Base-by-base conservation (phyloP, 2,329 filamentous ascomycete species). In the Zelopaecilomyces penicillatus region DNA sequence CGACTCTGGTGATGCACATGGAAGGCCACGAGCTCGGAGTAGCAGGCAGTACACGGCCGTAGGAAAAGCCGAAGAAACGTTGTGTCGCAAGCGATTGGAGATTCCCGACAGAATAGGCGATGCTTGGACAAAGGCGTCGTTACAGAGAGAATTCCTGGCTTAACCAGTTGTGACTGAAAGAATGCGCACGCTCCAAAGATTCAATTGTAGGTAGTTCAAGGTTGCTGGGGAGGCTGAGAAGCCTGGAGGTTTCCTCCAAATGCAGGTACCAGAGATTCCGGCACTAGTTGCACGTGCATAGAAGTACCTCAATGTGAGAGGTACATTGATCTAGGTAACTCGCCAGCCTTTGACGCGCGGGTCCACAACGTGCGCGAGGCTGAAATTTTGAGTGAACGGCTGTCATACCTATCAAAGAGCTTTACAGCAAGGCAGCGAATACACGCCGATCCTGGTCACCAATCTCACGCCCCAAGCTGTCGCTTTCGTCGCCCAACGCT, bases 361-460 rank as follows among this genome's bases (percentile, higher is more conserved):
- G 46, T 46, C 50, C 32, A n/a, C 26, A 41, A 31, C 37, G 37
- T 26, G 38, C 38, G 49, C 49, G 50, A 53, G 52, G 52, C 50
- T 54, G 52, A 52, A 51, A 52, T 52, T 52, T 50, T 52, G 43
- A 44, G 38, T 39, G 44, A 36, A 43, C 27, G 35, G 35, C 35
- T 37, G 35, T 37, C 35, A 7, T n/a, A 39, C 34, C 29, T 28
- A n/a, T 41, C 26, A n/a, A 28, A 19, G 43, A 34, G 34, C 44
- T 31, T 37, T 40, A n/a, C 19, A 19, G 19, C 19, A 19, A 19
- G 19, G 19, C 19, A 19, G 3, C 19, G 19, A 19, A 19, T 19
- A 19, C 19, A 19, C 19, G 19, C 19, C 19, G 19, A 19, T 19
- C 19, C 19, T 19, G 19, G 19, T 19, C 19, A 19, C 19, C 19